Evolutionary conservation across 1,284 basidiomycete species (phyloP), one percentile per base, ranked within the genome.

Genomic region (Coriolopsis trogii): DNA sequence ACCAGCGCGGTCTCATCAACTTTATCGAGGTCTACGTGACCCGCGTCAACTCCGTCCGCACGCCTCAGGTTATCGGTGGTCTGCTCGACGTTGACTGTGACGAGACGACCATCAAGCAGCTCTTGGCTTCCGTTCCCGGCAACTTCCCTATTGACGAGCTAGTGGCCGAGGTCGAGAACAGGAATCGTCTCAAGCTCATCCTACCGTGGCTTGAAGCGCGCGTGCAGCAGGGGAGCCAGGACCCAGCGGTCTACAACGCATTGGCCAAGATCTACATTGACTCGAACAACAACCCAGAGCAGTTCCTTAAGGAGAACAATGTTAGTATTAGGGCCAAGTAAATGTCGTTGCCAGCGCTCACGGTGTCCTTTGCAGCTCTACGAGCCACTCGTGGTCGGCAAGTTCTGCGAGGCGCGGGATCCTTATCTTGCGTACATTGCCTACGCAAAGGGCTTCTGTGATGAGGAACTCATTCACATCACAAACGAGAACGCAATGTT

Each of bases 401-500:
- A 98, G 75, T 99, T 98, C 83, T 99, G 97, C 75, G 97, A 99
- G 77, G 93, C 93, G 60, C 91, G 97, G 46, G 97, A 99, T 70
- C 97, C 97, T 6, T 98, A 98, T 76, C 81, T 99, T 55, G 97
- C 97, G 24, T 99, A 97, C 77, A 99, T 99, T 65, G 97, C 97
- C 1, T 99, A 99, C 70, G 97, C 97, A 46, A 99, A 99, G 74
- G 97, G 97, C 60, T 91, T 98, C 76, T 99, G 97, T 68, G 97
- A 99, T 63, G 95, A 99, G 10, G 97, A 99, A 73, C 84, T 99
- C 61, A 95, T 99, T 69, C 73, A 85, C 28, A 96, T 99, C 72
- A 99, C 97, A 49, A 99, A 99, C 70, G 96, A 98, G 64, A 99
- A 99, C 77, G 90, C 95, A 28, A 99, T 99, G 97, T 99, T 97